Evolutionary conservation across 768 basidiomycete species (phyloP), one percentile per base, ranked within the genome.

Genomic region (Leccinum fibrillosum): DNA sequence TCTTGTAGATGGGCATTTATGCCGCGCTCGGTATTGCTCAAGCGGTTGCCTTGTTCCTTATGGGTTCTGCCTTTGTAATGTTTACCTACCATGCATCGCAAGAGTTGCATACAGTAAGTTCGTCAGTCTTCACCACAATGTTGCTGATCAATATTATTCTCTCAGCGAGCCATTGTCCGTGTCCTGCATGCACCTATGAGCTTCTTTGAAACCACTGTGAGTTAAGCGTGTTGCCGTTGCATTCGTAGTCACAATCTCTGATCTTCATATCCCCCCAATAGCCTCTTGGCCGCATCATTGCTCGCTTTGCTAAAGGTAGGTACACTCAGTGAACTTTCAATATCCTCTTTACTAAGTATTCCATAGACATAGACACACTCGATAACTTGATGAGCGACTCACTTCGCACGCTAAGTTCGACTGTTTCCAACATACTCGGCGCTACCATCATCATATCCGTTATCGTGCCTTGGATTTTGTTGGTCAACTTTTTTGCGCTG

Each of bases 281-380:
- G 80, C 91, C 90, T 6, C 78, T 91, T 21, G 94, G 94, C 15
- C 84, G 92, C 11, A 90, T 97, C 61, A 88, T 93, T 83, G 94
- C 94, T 70, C 84, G 92, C 15, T 92, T 97, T 70, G 86, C 90
- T 1, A 92, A 93, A 76, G 86, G 86, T 80, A 67, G 86, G 86
- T 80, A 67, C 62, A 56, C 55, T 32, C 35, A 45, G 12, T 8
- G 26, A 44, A 3, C 6, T 49, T 49, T 15, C 15, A 12, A 10
- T 37, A 17, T 19, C 53, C 1, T 34, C 9, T 19, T 13, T 30
- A n/a, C 21, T 52, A 13, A 51, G 52, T 19, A 26, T 34, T 53
- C 4, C 17, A 37, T 44, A 68, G 89, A 92, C 69, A 83, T 91
- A 52, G 89, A 92, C 66, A 92, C 89, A 1, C 80, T 92, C 53